Percentiles rank a stretch among this genome's conserved stretches.
Conservation (phyloP, 345 rosid species). For the Melaleuca quinquenervia region DNA sequence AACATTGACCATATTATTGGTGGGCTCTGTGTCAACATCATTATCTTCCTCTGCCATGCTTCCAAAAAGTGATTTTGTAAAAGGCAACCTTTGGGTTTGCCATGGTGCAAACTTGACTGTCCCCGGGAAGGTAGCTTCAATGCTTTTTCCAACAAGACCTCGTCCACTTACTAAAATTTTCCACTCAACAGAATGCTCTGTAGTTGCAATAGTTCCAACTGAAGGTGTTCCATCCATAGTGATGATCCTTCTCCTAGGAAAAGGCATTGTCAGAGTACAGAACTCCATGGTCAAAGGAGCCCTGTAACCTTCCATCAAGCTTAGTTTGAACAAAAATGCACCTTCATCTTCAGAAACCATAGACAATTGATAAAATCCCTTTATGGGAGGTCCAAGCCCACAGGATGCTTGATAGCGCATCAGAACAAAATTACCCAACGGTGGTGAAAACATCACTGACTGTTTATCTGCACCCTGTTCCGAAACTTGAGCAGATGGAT, state of each 20-base stretch:
- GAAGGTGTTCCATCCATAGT: conserved; percentile 89
- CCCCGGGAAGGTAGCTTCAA: conserved; percentile 89
- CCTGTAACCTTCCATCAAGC: conserved; percentile 81
- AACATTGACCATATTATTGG: conserved; percentile 56
- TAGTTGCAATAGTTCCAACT: conserved; percentile 58
- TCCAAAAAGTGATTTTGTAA: conserved; percentile 19
- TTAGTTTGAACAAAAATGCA: conserved; percentile 81
- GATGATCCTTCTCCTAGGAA: conserved; percentile 70
- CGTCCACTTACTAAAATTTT: conserved; percentile 66
- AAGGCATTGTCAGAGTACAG: conserved; percentile 88
- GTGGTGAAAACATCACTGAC: conserved; percentile 80
- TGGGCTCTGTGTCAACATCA: conserved; percentile 49
- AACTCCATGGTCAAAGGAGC: conserved; percentile 77
- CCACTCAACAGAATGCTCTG: conserved; percentile 92
- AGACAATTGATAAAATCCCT: conserved; percentile 89
- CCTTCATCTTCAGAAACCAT: conserved; percentile 98
- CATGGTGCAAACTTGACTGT: conserved; percentile 81
- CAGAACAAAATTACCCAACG: conserved; percentile 75
- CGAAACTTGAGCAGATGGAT: conserved; percentile 87
- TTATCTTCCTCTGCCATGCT: conserved; percentile 60
- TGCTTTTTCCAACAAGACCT: conserved; percentile 60
- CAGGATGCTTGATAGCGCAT: conserved; percentile 74
- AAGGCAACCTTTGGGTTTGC: conserved; percentile 39
- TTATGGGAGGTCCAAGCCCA: conserved; percentile 71
- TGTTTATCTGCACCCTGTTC: conserved; percentile 75